Conservation (phyloP, 164 flowering plant genomes). For the Amborella trichopoda region DNA sequence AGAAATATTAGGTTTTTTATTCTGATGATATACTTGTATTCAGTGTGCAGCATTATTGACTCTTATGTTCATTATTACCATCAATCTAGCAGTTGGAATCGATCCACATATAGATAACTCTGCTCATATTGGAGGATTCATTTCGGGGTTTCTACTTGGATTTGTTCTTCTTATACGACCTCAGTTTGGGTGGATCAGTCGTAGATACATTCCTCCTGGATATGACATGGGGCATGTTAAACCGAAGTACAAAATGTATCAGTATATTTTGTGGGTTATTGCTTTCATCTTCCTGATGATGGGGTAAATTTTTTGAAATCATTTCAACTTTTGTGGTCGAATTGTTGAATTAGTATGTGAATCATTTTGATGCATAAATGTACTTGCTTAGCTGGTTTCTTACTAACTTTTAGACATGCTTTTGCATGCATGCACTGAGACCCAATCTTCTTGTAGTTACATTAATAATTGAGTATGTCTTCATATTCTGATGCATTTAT, state of each 20-base stretch:
- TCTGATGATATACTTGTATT: background rate
- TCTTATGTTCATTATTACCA: conserved; percentile 24
- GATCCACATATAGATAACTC: conserved; percentile 45
- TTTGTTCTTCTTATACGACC: conserved; percentile 57
- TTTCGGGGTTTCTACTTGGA: conserved; percentile 55
- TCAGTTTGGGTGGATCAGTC: conserved; percentile 49
- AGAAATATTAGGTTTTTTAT: too few relatives aligned
- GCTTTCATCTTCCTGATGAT: conserved; percentile 19
- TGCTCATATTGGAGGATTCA: conserved; percentile 58
- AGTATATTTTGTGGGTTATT: conserved; percentile 25
- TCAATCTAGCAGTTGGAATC: conserved; percentile 46
- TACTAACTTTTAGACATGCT: too few relatives aligned
- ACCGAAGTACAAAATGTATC: conserved; percentile 45
- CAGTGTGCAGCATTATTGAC: conserved; percentile 43
- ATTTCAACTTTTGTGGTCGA: too few relatives aligned
- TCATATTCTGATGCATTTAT: too few relatives aligned
- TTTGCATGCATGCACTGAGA: too few relatives aligned
- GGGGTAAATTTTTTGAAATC: too few relatives aligned
- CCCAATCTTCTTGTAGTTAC: too few relatives aligned
- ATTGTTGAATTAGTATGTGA: too few relatives aligned
- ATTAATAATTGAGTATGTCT: too few relatives aligned
- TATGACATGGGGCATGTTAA: conserved; percentile 24
- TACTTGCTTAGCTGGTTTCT: too few relatives aligned
- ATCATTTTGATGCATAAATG: too few relatives aligned
- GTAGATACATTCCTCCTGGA: conserved; percentile 36